Conservation (phyloP, 768 basidiomycete genomes). For the Boletus fagicola region DNA sequence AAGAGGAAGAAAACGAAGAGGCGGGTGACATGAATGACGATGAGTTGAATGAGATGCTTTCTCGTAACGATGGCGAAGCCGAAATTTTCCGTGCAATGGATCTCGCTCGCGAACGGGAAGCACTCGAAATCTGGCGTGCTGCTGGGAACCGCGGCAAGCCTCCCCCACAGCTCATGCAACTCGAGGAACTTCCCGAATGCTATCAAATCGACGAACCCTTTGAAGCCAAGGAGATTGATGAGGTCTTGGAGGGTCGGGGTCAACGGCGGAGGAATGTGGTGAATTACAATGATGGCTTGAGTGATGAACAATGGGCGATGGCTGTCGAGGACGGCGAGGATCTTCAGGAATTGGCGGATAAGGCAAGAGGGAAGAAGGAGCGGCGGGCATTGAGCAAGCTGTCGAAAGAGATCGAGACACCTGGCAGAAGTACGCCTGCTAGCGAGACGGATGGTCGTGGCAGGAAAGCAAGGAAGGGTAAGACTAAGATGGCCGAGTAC, state of each 20-base stretch:
- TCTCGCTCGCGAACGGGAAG: slow-evolving; percentile 68
- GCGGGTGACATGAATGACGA: slow-evolving; percentile 92
- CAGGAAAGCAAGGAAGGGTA: slow-evolving; percentile 59
- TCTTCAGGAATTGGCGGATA: slow-evolving; percentile 68
- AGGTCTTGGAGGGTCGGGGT: slow-evolving; percentile 72
- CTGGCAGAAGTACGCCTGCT: slow-evolving; percentile 61
- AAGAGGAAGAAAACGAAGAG: slow-evolving; percentile 88
- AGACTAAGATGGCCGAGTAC: slow-evolving; percentile 55
- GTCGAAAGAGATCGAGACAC: slow-evolving; percentile 56
- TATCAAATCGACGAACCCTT: slow-evolving; percentile 86
- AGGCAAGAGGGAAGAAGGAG: slow-evolving; percentile 61
- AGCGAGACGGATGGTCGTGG: slow-evolving; percentile 57
- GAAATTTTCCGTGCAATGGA: slow-evolving; percentile 83
- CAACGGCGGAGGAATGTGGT: slow-evolving; percentile 81
- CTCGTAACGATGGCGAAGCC: slow-evolving; percentile 78
- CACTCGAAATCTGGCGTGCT: slow-evolving; percentile 63
- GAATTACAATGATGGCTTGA: slow-evolving; percentile 90
- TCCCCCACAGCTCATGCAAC: slow-evolving; percentile 71
- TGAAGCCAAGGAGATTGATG: slow-evolving; percentile 56
- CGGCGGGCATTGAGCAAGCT: slow-evolving; percentile 60
- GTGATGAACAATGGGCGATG: slow-evolving; percentile 92
- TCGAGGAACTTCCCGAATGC: slow-evolving; percentile 90
- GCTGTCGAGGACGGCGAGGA: slow-evolving; percentile 83
- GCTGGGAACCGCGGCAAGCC: slow-evolving; percentile 76
- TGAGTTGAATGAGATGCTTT: slow-evolving; percentile 90